Conservation (phyloP, 495 filamentous ascomycete species). For the Hypoxylon fragiforme region DNA sequence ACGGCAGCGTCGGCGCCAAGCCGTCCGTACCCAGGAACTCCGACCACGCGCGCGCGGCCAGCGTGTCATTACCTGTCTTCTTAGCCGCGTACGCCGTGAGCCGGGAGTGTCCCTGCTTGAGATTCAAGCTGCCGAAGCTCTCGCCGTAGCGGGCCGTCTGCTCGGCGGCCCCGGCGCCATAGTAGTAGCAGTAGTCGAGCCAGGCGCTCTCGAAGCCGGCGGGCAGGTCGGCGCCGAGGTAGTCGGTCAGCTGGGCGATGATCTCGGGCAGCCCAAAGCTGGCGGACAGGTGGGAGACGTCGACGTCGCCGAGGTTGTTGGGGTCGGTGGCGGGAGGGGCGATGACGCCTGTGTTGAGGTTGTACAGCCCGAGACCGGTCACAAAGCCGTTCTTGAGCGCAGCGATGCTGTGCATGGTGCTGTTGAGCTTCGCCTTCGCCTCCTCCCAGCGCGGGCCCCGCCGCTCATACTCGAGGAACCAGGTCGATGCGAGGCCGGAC, state of each 20-base stretch:
- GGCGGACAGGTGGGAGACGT: constrained; percentile 48
- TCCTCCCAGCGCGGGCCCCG: constrained; percentile 49
- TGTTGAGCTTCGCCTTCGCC: constrained; percentile 41
- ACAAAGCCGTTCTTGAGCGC: constrained; percentile 52
- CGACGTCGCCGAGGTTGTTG: constrained; percentile 44
- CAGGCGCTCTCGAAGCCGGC: constrained; percentile 44
- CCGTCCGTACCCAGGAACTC: constrained; percentile 49
- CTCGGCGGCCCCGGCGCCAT: constrained; percentile 39
- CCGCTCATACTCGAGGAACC: constrained; percentile 54
- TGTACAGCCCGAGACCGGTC: constrained; percentile 50
- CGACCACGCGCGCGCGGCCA: constrained; percentile 47
- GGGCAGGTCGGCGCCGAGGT: constrained; percentile 35
- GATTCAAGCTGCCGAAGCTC: constrained; percentile 42
- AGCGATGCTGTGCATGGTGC: constrained; percentile 46
- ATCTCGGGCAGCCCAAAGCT: constrained; percentile 54
- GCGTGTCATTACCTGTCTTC: constrained; percentile 35
- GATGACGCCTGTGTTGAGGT: constrained; percentile 43
- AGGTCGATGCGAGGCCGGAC: constrained; percentile 50
- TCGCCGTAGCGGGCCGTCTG: constrained; percentile 48
- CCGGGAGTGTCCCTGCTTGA: constrained; percentile 51
- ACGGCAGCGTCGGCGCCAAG: constrained; percentile 36
- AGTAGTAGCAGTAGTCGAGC: constrained; percentile 53
- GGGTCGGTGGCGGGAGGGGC: constrained; percentile 47
- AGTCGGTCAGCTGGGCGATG: constrained; percentile 44
- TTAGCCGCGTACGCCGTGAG: constrained; percentile 48